phyloP scores from a whole-genome alignment of 257 asterid genomes.

The Solanum ossicruentum region DNA sequence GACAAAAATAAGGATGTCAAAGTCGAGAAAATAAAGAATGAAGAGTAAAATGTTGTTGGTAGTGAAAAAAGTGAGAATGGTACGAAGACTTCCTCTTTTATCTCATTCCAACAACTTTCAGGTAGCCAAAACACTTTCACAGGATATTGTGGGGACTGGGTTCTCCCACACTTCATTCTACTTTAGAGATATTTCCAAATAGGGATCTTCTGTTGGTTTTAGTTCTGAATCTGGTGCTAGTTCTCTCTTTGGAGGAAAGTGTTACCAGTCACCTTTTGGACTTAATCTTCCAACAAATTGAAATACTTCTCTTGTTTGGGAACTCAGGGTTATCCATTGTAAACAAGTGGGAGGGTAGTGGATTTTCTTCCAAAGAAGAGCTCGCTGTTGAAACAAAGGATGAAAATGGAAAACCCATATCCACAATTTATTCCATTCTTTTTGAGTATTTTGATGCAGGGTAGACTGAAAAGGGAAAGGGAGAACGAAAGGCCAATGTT shows the following conservation, averaged over 20 bases:
- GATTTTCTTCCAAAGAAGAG: conserved; percentile 45
- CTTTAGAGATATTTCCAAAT: conserved; percentile 47
- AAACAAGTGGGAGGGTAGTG: conserved; percentile 24
- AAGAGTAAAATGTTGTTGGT: conserved; percentile 19
- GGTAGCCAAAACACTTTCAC: conserved; percentile 84
- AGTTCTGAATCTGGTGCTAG: background rate
- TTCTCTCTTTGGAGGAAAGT: background rate
- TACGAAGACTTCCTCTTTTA: conserved; percentile 41
- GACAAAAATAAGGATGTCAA: background rate
- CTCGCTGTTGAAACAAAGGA: conserved; percentile 63
- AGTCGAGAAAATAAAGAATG: conserved; percentile 17
- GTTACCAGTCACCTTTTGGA: background rate
- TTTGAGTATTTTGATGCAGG: conserved; percentile 53
- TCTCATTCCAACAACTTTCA: conserved; percentile 72
- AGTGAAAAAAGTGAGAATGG: conserved; percentile 25
- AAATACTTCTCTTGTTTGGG: conserved; percentile 31
- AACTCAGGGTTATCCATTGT: conserved; percentile 11
- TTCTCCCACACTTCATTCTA: conserved; percentile 64
- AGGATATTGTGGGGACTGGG: conserved; percentile 77
- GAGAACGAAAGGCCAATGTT: conserved; percentile 68
- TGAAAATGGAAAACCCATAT: conserved; percentile 55
- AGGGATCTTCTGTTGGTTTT: conserved; percentile 11
- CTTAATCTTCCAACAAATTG: conserved; percentile 9
- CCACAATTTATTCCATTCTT: conserved; percentile 54
- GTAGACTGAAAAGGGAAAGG: conserved; percentile 96